phyloP scores from a whole-genome alignment of 306 rosid species.

The Castanopsis chinensis region DNA sequence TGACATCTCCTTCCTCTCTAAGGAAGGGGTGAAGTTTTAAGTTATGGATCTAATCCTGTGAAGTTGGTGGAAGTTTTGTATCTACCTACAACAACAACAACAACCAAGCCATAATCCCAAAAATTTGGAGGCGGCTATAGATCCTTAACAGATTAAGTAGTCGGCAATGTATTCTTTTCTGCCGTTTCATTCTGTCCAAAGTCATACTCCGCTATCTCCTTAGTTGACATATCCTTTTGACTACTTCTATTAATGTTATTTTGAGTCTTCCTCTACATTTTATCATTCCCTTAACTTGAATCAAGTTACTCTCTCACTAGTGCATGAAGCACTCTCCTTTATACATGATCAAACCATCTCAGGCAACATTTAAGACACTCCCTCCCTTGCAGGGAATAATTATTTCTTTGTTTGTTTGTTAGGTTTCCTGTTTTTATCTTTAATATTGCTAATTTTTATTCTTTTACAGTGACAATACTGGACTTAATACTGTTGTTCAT shows the following conservation, averaged over 20 bases:
- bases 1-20: not conserved
- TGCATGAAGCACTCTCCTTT: too few species aligned
- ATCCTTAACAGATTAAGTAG: too few species aligned
- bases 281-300: too few species aligned
- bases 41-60: not conserved
- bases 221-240: not conserved
- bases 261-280: too few species aligned
- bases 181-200: too few species aligned
- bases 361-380: not conserved
- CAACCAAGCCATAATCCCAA: too few species aligned
- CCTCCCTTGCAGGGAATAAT: not conserved
- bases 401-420: not conserved
- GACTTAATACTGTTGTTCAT: constrained; percentile 67
- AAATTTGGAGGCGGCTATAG: too few species aligned
- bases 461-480: constrained; percentile 74
- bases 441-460: constrained; percentile 10
- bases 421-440: not conserved
- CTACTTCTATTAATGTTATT: too few species aligned
- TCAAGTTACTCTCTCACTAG: too few species aligned
- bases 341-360: too few species aligned
- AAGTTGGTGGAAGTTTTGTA: not conserved
- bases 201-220: too few species aligned
- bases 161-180: too few species aligned
- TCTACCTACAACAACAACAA: not conserved
- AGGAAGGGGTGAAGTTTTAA: not conserved